Evolutionary conservation across 2,329 filamentous ascomycete genomes (phyloP).

Genomic region (Pyricularia sp.): DNA sequence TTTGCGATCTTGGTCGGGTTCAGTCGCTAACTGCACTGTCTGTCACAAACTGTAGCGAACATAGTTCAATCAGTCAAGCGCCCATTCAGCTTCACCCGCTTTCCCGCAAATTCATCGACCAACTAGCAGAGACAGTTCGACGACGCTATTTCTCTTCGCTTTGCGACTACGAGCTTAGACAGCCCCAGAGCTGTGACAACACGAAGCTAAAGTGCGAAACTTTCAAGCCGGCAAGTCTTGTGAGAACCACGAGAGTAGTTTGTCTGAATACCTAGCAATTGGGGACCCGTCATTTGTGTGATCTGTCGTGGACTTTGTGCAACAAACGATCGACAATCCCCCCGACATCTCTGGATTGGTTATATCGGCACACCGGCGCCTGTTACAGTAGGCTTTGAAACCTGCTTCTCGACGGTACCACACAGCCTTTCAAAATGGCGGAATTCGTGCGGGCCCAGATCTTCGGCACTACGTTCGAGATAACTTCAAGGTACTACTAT

Average conservation of each 20-base stretch:
- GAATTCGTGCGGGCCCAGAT: conserved; percentile 99
- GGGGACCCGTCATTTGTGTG: background rate
- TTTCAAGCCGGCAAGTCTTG: background rate
- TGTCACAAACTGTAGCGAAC: background rate
- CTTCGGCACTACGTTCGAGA: conserved; percentile 99
- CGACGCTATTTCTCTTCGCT: background rate
- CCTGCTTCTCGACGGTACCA: background rate
- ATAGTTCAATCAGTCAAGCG: background rate
- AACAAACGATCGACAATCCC: background rate
- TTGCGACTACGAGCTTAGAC: background rate
- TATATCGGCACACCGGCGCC: background rate
- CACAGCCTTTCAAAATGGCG: conserved; percentile 60
- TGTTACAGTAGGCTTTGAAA: background rate
- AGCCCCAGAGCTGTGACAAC: background rate
- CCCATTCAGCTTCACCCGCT: background rate
- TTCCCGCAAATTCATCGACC: background rate
- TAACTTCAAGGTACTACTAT: conserved; percentile 76
- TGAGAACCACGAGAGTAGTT: background rate
- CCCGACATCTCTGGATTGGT: background rate
- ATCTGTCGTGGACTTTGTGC: background rate
- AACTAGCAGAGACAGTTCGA: background rate
- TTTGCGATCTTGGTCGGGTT: background rate
- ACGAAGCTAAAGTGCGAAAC: background rate
- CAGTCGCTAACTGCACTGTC: background rate
- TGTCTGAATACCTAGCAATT: background rate